phyloP scores from a whole-genome alignment of 768 basidiomycete genomes.

The Trametes cubensis region DNA sequence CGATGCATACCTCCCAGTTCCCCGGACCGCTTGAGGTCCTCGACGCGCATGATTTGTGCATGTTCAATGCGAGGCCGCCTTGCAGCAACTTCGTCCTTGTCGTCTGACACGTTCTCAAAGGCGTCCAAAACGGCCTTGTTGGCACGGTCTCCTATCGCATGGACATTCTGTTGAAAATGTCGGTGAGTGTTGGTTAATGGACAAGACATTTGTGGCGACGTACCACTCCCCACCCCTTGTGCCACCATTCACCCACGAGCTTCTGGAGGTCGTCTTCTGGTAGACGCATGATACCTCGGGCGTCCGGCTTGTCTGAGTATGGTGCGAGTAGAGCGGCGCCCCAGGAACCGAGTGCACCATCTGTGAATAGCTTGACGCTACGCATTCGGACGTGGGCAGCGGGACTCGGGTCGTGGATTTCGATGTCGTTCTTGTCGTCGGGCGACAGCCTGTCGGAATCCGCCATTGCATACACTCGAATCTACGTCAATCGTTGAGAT shows the following conservation, averaged over 20 bases:
- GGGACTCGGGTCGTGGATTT: conserved; percentile 41
- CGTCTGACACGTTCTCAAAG: conserved; percentile 58
- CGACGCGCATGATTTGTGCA: conserved; percentile 79
- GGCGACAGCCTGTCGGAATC: conserved; percentile 44
- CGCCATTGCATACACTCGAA: conserved; percentile 42
- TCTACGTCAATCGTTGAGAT: conserved; percentile 20
- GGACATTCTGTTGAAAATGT: conserved; percentile 65
- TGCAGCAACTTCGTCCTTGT: conserved; percentile 38
- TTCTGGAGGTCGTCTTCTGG: conserved; percentile 53
- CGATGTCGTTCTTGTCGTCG: conserved; percentile 15
- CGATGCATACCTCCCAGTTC: conserved; percentile 64
- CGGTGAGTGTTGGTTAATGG: neutral
- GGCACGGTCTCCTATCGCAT: conserved; percentile 87
- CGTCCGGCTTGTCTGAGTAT: conserved; percentile 78
- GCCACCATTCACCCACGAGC: conserved; percentile 64
- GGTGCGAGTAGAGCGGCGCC: conserved; percentile 88
- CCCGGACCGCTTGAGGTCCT: conserved; percentile 72
- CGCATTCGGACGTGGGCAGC: conserved; percentile 38
- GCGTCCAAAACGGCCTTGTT: conserved; percentile 84
- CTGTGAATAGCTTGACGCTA: conserved; percentile 74
- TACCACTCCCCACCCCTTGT: conserved; percentile 84
- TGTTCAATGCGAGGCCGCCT: conserved; percentile 88
- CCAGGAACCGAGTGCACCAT: conserved; percentile 90
- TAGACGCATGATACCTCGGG: conserved; percentile 68
- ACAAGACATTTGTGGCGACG: conserved; percentile 32